Percentiles rank a stretch among this genome's conserved stretches.
Conservation (phyloP, 106 monocot species). For the Acorus calamus region DNA sequence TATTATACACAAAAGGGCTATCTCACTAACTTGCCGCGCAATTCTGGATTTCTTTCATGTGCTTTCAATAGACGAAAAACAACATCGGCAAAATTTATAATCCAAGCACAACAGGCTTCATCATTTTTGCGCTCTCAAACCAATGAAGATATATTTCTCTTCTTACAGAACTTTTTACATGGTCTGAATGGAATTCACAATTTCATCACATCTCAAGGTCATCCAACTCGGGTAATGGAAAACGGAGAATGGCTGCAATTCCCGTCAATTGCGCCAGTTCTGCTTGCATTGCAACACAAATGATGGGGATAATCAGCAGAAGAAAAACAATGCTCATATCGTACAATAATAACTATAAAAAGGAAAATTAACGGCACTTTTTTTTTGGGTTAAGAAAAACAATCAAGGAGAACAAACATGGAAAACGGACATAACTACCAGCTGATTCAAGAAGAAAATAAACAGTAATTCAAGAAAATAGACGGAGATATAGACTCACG, state of each 20-base stretch:
- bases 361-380: neutral
- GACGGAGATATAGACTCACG: constrained; percentile 34
- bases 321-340: too few species aligned
- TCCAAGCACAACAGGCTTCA: too few species aligned
- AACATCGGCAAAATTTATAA: too few species aligned
- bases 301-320: too few species aligned
- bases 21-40: too few species aligned
- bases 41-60: too few species aligned
- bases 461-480: neutral
- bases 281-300: constrained; percentile 15
- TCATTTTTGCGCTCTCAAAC: too few species aligned
- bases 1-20: too few species aligned
- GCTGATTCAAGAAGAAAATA: neutral
- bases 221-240: constrained; percentile 84
- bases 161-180: too few species aligned
- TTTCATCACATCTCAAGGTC: constrained; percentile 75
- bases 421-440: neutral
- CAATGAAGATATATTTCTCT: too few species aligned
- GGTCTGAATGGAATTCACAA: neutral
- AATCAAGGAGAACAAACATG: neutral
- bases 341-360: neutral
- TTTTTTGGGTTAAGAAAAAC: neutral
- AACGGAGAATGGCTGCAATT: constrained; percentile 84
- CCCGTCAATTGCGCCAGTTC: constrained; percentile 78
- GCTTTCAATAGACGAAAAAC: too few species aligned